Conservation (phyloP, 371 early-diverging fungal genomes). For the Lichtheimia ramosa region DNA sequence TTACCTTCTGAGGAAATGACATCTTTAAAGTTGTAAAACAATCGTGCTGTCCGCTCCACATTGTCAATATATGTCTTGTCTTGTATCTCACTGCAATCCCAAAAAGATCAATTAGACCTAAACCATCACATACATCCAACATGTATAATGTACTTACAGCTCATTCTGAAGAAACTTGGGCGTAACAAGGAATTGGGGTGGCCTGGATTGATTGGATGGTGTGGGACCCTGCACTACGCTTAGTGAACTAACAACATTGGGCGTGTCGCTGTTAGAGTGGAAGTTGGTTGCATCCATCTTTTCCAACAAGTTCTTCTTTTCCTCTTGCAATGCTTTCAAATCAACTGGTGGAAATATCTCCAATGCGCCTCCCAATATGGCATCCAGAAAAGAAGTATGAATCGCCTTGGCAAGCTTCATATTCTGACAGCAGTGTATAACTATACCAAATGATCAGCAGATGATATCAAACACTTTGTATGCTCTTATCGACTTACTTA, state of each 20-base stretch:
- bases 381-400: conserved; percentile 24
- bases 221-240: not conserved
- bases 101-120: not conserved
- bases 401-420: conserved; percentile 26
- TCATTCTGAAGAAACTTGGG: conserved; percentile 9
- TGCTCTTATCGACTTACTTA: not conserved
- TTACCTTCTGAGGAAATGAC: not conserved
- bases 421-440: conserved; percentile 31
- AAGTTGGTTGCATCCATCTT: conserved; percentile 11
- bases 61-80: conserved; percentile 40
- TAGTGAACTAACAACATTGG: not conserved
- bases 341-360: conserved; percentile 38
- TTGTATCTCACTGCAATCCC: conserved; percentile 4
- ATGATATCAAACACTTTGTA: too few species aligned
- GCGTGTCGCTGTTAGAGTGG: not conserved
- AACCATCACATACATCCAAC: not conserved
- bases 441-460: conserved; percentile 6
- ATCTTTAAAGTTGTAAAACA: conserved; percentile 28
- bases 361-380: conserved; percentile 37
- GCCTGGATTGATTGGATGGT: conserved; percentile 17
- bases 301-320: conserved; percentile 24
- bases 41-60: conserved; percentile 33
- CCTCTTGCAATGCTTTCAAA: conserved; percentile 22
- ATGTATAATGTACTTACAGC: conserved; percentile 11
- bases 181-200: conserved; percentile 33